Conservation (phyloP, 2,329 filamentous ascomycete genomes). For the Westerdykella sp. region DNA sequence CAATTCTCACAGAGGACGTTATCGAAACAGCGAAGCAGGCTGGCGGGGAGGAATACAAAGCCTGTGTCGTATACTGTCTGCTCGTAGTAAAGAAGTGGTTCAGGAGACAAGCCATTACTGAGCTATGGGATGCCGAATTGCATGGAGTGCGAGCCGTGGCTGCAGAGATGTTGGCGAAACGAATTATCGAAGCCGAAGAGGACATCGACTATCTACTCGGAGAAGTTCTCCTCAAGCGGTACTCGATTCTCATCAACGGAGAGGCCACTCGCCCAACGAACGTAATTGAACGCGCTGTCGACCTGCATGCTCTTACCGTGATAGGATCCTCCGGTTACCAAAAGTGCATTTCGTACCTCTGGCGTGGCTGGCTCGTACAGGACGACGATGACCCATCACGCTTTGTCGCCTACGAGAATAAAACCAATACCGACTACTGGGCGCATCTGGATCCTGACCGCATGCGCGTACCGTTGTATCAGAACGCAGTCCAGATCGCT, state of each 20-base stretch:
- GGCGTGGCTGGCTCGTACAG: constrained; percentile 95
- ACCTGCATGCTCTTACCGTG: constrained; percentile 79
- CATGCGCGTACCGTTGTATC: constrained; percentile 86
- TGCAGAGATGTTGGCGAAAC: constrained; percentile 88
- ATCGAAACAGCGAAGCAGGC: constrained; percentile 75
- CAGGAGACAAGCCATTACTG: constrained; percentile 65
- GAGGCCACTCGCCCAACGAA: constrained; percentile 71
- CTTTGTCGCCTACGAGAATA: constrained; percentile 81
- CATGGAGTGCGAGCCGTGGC: constrained; percentile 72
- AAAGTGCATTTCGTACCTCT: constrained; percentile 87
- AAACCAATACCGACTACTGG: constrained; percentile 70
- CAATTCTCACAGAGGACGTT: constrained; percentile 74
- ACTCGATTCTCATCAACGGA: constrained; percentile 70
- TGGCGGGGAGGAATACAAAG: constrained; percentile 64
- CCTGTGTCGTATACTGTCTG: constrained; percentile 79
- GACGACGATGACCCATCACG: constrained; percentile 84
- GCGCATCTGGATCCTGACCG: constrained; percentile 87
- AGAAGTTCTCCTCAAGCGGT: constrained; percentile 77
- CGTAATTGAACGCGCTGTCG: constrained; percentile 87
- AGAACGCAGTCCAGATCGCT: constrained; percentile 82
- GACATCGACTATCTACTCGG: constrained; percentile 73
- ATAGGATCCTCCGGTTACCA: constrained; percentile 94
- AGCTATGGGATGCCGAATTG: constrained; percentile 89
- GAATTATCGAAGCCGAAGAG: constrained; percentile 79
- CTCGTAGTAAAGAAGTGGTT: constrained; percentile 73